Evolutionary conservation across 345 rosid genomes (phyloP), one percentile per base, ranked within the genome.

Genomic region (Raphanus raphanistrum): DNA sequence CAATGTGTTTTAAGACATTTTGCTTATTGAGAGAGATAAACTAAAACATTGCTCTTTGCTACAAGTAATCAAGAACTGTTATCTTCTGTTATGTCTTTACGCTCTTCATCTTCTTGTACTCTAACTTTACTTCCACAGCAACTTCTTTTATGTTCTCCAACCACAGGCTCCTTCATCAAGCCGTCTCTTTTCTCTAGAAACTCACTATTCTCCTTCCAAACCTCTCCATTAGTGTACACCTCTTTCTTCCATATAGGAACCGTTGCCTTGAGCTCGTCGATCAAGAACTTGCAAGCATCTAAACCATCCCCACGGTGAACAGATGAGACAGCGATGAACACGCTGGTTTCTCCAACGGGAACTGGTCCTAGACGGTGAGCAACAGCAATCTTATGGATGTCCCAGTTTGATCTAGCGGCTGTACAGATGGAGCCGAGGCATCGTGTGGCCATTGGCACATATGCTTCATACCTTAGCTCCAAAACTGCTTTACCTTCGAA

Each of bases 161-260:
- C 74, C 82, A 78, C 83, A 66, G 52, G 72, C 71, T 80, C 72
- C 74, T 76, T 80, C 64, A 55, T 54, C 3, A 79, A 31, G 74
- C 83, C 66, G 62, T 60, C 70, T 74, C 86, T 86, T 61, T 92
- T 85, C 81, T 85, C 90, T 67, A 84, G 31, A 61, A 95, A 95
- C 84, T 95, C 97, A 0, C 86, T 76, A 80, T 95, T 95, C 84
- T 95, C 98, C 83, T 95, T 95, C 98, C 98, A 95, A 57, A 91
- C 79, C 81, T 92, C 96, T 55, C 98, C 99, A 63, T 88, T 86
- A 13, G 90, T 71, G 73, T 95, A 92, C 36, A 95, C 90, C 82
- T 95, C 98, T 82, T 95, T 91, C 89, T 95, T 95, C 97, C 97
- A 95, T 41, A 91, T 89, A 0, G 97, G 97, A 67, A 92, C 97